Percentiles rank a stretch among this genome's conserved stretches.
These are phyloP conservation scores for Yamadazyma atmosphaerica DNA, from an alignment of 1,139 yeast genomes.

Conservation along the genomic window DNA sequence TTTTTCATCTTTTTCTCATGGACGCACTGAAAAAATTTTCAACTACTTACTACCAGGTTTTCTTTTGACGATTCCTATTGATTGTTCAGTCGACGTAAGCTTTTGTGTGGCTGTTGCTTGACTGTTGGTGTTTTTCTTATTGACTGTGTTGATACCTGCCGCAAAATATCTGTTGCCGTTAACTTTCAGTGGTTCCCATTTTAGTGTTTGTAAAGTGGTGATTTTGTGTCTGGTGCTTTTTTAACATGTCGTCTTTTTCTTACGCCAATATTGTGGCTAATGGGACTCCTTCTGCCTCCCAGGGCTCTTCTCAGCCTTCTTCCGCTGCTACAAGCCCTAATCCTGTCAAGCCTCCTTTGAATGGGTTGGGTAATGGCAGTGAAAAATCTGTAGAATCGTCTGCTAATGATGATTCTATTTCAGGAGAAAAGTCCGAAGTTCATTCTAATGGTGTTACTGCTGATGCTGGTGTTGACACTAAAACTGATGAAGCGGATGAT, in stretches of 20 bases:
- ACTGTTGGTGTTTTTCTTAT: not conserved
- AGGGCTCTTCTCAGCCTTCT: slow-evolving; percentile 5
- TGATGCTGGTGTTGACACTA: slow-evolving; percentile 7
- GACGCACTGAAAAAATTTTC: not conserved
- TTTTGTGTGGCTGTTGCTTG: not conserved
- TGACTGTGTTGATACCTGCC: not conserved
- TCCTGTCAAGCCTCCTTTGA: slow-evolving; percentile 3
- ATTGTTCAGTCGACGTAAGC: not conserved
- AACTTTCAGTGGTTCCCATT: too few relatives aligned
- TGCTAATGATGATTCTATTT: too few relatives aligned
- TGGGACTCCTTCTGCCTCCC: slow-evolving; percentile 16
- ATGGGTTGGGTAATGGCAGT: not conserved
- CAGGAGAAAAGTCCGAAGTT: too few relatives aligned
- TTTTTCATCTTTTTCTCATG: too few relatives aligned
- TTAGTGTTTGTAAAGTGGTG: not conserved
- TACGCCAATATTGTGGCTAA: slow-evolving; percentile 47
- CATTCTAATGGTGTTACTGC: not conserved
- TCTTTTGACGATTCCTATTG: too few relatives aligned
- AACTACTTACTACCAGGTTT: not conserved
- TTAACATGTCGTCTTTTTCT: slow-evolving; percentile 18
- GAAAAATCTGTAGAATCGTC: not conserved
- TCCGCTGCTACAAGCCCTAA: slow-evolving; percentile 9
- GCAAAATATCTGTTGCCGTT: too few relatives aligned
- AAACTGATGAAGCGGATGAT: slow-evolving; percentile 2
- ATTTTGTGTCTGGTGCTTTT: not conserved